Evolutionary conservation across 208 protist genomes (phyloP).

Genomic region (Leishmania lainsoni): DNA sequence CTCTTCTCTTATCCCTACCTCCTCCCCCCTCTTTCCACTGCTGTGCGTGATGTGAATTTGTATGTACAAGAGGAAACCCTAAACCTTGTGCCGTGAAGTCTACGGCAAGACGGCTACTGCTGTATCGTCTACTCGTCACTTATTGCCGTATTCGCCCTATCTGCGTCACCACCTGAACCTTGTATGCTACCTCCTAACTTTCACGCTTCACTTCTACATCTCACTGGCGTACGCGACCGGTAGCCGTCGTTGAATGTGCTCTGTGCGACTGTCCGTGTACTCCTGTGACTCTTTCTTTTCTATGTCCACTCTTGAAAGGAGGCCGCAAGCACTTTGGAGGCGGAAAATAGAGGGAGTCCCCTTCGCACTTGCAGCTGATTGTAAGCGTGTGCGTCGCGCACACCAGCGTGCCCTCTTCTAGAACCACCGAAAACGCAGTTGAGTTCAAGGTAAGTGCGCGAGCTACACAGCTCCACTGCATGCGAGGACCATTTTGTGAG

Average conservation of each 20-base stretch:
- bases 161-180: not conserved
- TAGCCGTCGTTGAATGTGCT: not conserved
- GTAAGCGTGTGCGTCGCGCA: not conserved
- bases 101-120: not conserved
- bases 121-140: not conserved
- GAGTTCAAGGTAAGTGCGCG: not conserved
- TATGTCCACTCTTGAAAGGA: not conserved
- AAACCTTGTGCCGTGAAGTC: not conserved
- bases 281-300: not conserved
- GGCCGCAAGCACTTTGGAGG: not conserved
- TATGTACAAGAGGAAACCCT: not conserved
- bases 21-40: conserved; percentile 2
- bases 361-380: not conserved
- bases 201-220: not conserved
- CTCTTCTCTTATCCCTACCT: not conserved
- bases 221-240: not conserved
- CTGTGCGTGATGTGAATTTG: not conserved
- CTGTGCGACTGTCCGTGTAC: not conserved
- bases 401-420: not conserved
- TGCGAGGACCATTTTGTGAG: not conserved
- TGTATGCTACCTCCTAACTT: too few species aligned
- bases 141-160: not conserved
- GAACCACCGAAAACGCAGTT: not conserved
- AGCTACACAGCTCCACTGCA: not conserved
- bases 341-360: not conserved